A percentile compares a stretch with the other conserved stretches of the same genome.
Evolutionary conservation across 78 protist genomes (phyloP).

Genomic region (Isochrysis galbana): DNA sequence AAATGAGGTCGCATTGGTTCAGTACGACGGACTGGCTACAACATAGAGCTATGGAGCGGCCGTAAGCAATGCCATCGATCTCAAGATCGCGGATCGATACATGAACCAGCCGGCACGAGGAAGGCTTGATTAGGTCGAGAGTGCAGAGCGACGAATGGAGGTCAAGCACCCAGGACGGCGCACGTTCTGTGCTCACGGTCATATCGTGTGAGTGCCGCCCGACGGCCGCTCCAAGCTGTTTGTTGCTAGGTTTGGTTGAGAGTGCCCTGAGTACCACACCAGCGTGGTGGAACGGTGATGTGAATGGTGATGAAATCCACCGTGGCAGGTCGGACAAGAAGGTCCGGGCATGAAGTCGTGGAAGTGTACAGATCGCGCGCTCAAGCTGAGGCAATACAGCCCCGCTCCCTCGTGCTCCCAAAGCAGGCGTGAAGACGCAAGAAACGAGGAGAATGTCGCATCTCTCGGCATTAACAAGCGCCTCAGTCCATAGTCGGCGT

Average conservation of each 20-base stretch:
- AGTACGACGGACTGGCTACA: background rate
- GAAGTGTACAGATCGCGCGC: background rate
- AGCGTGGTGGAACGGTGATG: background rate
- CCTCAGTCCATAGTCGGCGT: no score
- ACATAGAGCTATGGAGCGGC: background rate
- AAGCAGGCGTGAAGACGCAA: background rate
- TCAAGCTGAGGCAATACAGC: background rate
- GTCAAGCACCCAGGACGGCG: background rate
- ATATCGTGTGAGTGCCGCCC: no score
- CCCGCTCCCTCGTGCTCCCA: background rate
- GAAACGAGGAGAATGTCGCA: background rate
- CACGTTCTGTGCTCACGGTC: no score
- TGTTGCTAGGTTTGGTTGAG: background rate
- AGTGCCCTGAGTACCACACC: background rate
- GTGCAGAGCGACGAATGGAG: background rate
- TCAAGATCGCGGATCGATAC: background rate
- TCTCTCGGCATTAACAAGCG: no score
- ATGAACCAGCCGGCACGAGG: background rate
- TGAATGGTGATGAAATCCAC: background rate
- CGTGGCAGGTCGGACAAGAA: background rate
- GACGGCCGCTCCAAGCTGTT: no score
- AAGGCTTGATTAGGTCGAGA: background rate
- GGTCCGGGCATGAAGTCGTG: background rate
- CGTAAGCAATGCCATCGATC: background rate
- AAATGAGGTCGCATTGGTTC: background rate